Percentiles rank a stretch among this genome's conserved stretches.
Conservation (phyloP, 495 filamentous ascomycete genomes). For the Aspergillus affinis region DNA sequence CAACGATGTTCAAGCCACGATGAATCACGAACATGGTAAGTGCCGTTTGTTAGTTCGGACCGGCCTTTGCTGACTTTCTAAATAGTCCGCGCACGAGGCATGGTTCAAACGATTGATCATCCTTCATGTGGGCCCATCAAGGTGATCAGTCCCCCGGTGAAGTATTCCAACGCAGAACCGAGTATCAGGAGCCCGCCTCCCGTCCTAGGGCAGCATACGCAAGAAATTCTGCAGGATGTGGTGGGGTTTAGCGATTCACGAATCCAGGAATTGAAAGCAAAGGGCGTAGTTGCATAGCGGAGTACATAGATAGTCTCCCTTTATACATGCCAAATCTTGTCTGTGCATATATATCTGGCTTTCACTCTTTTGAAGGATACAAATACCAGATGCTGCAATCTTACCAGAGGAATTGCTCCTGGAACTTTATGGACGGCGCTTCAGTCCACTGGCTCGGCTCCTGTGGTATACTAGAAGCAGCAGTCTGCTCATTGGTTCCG, state of each 20-base stretch:
- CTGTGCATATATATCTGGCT: no score
- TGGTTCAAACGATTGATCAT: slow-evolving; percentile 87
- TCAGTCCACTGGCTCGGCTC: slow-evolving; percentile 31
- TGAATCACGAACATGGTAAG: slow-evolving; percentile 77
- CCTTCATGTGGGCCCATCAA: slow-evolving; percentile 79
- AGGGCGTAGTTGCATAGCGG: slow-evolving; percentile 66
- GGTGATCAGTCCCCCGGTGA: slow-evolving; percentile 91
- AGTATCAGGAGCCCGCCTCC: slow-evolving; percentile 79
- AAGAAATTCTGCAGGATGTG: slow-evolving; percentile 71
- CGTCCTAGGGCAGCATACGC: slow-evolving; percentile 85
- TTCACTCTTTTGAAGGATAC: no score
- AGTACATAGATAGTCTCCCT: background rate
- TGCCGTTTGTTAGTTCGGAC: slow-evolving; percentile 10
- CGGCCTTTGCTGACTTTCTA: background rate
- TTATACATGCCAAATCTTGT: no score
- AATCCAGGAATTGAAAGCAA: slow-evolving; percentile 60
- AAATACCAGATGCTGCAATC: background rate
- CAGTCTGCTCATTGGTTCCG: background rate
- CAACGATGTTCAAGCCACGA: slow-evolving; percentile 81
- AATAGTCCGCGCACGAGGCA: slow-evolving; percentile 72
- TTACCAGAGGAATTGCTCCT: slow-evolving; percentile 41
- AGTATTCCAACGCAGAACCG: slow-evolving; percentile 81
- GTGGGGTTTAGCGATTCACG: slow-evolving; percentile 61
- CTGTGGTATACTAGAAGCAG: slow-evolving; percentile 3
- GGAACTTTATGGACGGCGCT: slow-evolving; percentile 37